Base-by-base conservation (phyloP, 352 stramenopile genomes). In the Thalassiosira livingstoniorum region DNA sequence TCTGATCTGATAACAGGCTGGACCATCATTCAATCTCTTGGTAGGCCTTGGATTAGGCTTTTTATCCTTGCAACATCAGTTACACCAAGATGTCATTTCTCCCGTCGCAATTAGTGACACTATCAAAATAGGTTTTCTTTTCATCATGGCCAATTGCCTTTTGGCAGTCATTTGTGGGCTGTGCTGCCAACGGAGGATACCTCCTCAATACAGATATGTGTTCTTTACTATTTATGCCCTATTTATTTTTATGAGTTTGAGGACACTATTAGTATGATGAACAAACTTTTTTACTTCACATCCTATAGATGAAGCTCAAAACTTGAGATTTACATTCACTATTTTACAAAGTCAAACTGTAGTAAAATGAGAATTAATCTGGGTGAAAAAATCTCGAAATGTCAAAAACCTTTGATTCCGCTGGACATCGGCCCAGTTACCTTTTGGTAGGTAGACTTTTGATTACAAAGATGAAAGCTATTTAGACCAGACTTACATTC, bases 21-120 rank as follows among this genome's bases (percentile, higher is more conserved):
- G 80, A 27, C 83, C 80, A 31, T 64, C 85, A 0, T 90, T 91
- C 70, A 91, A 91, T 68, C 47, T 90, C 1, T 23, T 86, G 2
- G 67, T 86, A 29, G 79, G 79, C 25, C 57, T 54, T 10, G 73
- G 73, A 21, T 63, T 58, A 37, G 79, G 82, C 45, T 78, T 89
- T 43, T 32, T 85, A 25, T 57, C 51, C 47, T 65, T 80, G 39
- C 69, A 80, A 51, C 29, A 67, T 45, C 54, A 87, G 42, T 53
- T 82, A 45, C 21, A 80, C 27, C 65, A 35, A n/a, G 51, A 43
- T 35, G 65, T 75, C 39, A 72, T 87, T 54, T 78, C 62, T 23
- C 73, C 70, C 11, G 63, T 88, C 5, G 53, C 34, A 35, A 72
- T 91, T 4, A 87, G 67, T 18, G 34, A 55, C 34, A 64, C 68